Base-by-base conservation (phyloP, 2,329 filamentous ascomycete genomes). In the Didymella pomorum region DNA sequence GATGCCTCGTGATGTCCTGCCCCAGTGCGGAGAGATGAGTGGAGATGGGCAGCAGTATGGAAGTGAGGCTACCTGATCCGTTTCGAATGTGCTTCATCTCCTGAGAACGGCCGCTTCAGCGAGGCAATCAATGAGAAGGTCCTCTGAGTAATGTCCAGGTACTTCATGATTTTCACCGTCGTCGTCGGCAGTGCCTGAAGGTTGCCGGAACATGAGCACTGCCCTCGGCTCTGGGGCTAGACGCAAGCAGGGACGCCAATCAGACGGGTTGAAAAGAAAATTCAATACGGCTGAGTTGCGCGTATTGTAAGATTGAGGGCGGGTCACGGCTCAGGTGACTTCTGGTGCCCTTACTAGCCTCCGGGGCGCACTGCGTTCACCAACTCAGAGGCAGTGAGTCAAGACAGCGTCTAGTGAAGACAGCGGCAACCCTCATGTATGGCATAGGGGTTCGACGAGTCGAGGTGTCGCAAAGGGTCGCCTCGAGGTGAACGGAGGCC, bases 231-330 rank as follows among this genome's bases (percentile, higher is more conserved):
- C 41, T 7, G 39, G 66, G 23, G 63, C 60, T 61, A 62, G 66
- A 63, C 23, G 58, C 48, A 61, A 52, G 56, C 58, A 58, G 56
- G 59, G 64, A 57, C 56, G 59, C 50, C 60, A 57, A 56, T 58
- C 45, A 25, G 26, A 35, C 25, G 21, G 21, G 25, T 2, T 8
- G 25, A 42, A 48, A 54, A 26, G 49, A 45, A 58, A 14, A 31
- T 64, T 62, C 39, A 58, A 60, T 54, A 70, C 65, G 46, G 69
- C 66, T 73, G 69, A 73, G 57, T 64, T 21, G 67, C 56, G 60
- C 57, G 71, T 73, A 70, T 63, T 64, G 62, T 69, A 64, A 48
- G 21, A 58, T 49, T 41, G 29, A 43, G 18, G 29, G 29, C 21
- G 46, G 43, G 25, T 20, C 26, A 28, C 4, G 23, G 53, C 54